Base-by-base conservation (phyloP, 768 basidiomycete species). In the Russula dissimulans region DNA sequence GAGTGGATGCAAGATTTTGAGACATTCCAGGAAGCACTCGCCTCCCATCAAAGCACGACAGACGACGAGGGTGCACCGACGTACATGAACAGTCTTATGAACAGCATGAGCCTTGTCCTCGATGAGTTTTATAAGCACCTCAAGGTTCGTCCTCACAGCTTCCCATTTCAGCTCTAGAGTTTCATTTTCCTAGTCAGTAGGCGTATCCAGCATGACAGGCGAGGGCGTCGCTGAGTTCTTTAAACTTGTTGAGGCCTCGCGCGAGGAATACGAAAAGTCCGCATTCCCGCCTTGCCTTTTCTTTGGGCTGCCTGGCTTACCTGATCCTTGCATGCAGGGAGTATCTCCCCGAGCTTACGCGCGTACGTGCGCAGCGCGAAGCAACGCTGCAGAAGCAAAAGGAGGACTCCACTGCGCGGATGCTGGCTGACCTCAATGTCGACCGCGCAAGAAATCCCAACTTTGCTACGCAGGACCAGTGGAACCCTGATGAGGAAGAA, bases 1-100 rank as follows among this genome's bases (percentile, higher is more conserved):
- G 92, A 95, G 63, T 99, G 97, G 97, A 98, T 98, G 95, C 79
- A 83, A 48, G 97, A 99, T 70, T 99, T 97, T 68, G 95, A 99
- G 71, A 83, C 82, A 29, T 99, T 97, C 74, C 97, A 98, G 70
- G 80, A 78, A 3, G 95, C 95, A 1, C 74, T 99, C 56, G 83
- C 87, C 3, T 77, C 85, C 1, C 85, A 89, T 67, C 75, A 77
- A 53, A 82, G 83, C 11, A 80, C 81, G 29, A 78, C 80, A 55
- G 86, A 90, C 70, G 78, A 85, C 5, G 87, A 94, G 63, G 94
- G 91, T 53, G 97, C 95, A 69, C 90, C 91, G 50, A 94, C 89
- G 43, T 98, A 97, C 72, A 97, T 97, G 94, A 95, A 91, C 71
- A 95, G 92, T 70, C 76, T 99, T 64, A 99, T 98, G 95, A 93